Evolutionary conservation across 495 filamentous ascomycete species (phyloP).

Genomic region (Cercophora newfieldiana): DNA sequence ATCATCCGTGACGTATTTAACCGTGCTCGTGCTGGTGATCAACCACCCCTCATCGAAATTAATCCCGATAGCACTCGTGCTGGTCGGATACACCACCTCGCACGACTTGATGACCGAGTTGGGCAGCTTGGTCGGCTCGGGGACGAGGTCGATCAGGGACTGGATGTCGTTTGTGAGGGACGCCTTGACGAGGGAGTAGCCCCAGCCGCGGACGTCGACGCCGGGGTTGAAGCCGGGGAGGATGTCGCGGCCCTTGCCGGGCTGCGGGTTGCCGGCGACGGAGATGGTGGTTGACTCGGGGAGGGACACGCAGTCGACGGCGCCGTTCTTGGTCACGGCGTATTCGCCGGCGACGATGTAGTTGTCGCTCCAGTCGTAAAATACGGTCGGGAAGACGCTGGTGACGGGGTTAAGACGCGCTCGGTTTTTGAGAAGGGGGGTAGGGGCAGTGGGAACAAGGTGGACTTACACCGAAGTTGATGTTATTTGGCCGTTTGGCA

Average conservation of each 20-base stretch:
- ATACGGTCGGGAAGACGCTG: neutral
- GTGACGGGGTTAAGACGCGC: too few relatives aligned
- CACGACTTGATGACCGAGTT: neutral
- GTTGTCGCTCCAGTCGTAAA: neutral
- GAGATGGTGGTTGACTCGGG: neutral
- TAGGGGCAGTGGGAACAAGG: constrained; percentile 21
- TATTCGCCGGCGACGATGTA: neutral
- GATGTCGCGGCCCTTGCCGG: neutral
- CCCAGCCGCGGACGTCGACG: neutral
- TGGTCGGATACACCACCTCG: neutral
- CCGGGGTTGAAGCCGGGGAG: neutral
- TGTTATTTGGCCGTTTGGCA: constrained; percentile 56
- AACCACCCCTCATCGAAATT: neutral
- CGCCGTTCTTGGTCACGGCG: too few relatives aligned
- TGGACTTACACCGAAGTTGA: constrained; percentile 64
- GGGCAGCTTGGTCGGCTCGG: neutral
- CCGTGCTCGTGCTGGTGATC: neutral
- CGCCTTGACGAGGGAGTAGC: neutral
- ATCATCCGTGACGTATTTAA: neutral
- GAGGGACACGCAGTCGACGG: neutral
- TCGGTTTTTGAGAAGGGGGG: constrained; percentile 56
- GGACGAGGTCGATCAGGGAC: neutral
- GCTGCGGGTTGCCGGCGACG: neutral
- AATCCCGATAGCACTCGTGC: neutral
- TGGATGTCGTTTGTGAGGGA: neutral